Base-by-base conservation (phyloP, 2,329 filamentous ascomycete species). In the Teratosphaeria zuluensis region DNA sequence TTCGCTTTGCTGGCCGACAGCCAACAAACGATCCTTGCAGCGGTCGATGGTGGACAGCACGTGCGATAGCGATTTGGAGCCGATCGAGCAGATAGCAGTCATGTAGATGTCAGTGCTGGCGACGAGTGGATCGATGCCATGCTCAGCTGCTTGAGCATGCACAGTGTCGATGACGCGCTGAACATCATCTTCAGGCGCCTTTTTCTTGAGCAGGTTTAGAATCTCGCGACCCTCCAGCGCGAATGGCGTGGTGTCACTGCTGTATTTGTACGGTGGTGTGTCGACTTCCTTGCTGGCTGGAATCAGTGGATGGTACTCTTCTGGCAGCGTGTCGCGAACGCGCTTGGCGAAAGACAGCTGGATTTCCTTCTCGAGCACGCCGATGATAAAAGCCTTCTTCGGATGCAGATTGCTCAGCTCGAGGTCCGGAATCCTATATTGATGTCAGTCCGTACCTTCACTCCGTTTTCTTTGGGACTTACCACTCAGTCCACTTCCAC, bases 401-500 rank as follows among this genome's bases (percentile, higher is more conserved):
- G 94, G 92, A 71, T 96, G 85, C 35, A 94, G 77, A 61, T 87
- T 79, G 0, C 89, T 83, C 30, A 95, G 81, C 51, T 84, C 81
- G 16, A 96, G 85, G 70, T 97, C 91, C 16, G 92, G 90, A 54
- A 89, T 82, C 83, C 83, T 85, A 54, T 35, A 32, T 42, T 11
- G 14, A 54, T 12, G 52, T 33, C 42, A 60, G 65, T 63, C 51
- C 59, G 61, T 58, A 7, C 12, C 31, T 30, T 35, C 14, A 9
- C n/a, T 28, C 31, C 2, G 32, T n/a, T 69, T 64, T 67, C 65
- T 11, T 51, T 28, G 21, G 51, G 12, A 21, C 79, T 67, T 73
- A 84, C 94, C 94, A 99, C 76, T 99, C 94, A 16, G 88, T 87
- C 94, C 94, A 99, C 75, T 97, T 97, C 94, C 94, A 99, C 9